Percentiles rank a stretch among this genome's conserved stretches.
Evolutionary conservation across 2,329 filamentous ascomycete species (phyloP).

Genomic region (Colletotrichum graminicola): DNA sequence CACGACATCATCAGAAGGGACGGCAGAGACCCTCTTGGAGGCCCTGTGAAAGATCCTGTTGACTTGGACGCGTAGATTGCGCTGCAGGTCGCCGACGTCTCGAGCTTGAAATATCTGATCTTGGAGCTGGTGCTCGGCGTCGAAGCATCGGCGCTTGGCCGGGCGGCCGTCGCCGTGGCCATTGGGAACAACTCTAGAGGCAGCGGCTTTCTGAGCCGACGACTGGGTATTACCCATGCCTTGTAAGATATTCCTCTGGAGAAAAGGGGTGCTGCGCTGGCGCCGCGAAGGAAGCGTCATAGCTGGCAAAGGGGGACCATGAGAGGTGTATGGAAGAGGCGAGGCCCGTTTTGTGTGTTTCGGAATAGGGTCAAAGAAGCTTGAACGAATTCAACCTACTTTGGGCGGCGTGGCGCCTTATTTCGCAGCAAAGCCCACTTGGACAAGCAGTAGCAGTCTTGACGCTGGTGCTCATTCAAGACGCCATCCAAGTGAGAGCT

Average conservation of each 20-base stretch:
- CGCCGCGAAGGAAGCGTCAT: constrained; percentile 63
- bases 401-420: constrained; percentile 20
- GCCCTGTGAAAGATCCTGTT: constrained; percentile 66
- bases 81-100: constrained; percentile 51
- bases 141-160: constrained; percentile 64
- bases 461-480: constrained; percentile 28
- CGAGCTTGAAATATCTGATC: constrained; percentile 52
- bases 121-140: constrained; percentile 46
- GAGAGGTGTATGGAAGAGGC: constrained; percentile 26
- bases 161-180: constrained; percentile 56
- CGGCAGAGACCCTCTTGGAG: constrained; percentile 41
- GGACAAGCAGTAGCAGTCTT: constrained; percentile 12
- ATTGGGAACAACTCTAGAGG: constrained; percentile 49
- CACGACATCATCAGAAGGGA: constrained; percentile 46
- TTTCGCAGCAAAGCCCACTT: constrained; percentile 36
- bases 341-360: constrained; percentile 27
- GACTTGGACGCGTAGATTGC: constrained; percentile 64
- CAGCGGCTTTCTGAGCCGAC: constrained; percentile 53
- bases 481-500: neutral
- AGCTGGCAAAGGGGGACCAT: constrained; percentile 52
- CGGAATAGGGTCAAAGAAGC: constrained; percentile 24
- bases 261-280: constrained; percentile 65
- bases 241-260: constrained; percentile 64
- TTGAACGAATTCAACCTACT: constrained; percentile 18
- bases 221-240: constrained; percentile 60